A percentile compares a stretch with the other conserved stretches of the same genome.
These are phyloP conservation scores for Aurifilum marmelostoma DNA, from an alignment of 2,329 filamentous ascomycete species.

Conservation along the genomic window DNA sequence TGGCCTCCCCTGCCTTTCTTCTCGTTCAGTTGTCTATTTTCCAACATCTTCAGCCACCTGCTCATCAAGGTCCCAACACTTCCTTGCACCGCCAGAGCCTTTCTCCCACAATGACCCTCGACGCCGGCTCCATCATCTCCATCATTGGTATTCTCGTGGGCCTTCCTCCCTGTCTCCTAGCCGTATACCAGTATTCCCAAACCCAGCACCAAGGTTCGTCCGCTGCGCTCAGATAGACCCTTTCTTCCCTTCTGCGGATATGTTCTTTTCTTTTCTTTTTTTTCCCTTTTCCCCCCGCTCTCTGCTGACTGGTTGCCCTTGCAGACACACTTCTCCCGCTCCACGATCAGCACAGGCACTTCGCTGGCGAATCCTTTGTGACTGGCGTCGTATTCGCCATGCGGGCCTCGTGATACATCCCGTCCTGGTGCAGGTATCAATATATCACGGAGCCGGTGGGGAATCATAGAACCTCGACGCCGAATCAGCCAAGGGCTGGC, in stretches of 20 bases:
- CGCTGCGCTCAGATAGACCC: neutral
- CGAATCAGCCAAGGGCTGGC: too few species aligned
- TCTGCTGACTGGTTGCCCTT: neutral
- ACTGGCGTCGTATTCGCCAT: neutral
- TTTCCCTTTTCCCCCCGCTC: neutral
- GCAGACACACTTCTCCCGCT: neutral
- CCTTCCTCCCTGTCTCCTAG: neutral
- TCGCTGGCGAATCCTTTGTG: neutral
- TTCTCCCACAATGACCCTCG: neutral
- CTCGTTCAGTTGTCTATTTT: too few species aligned
- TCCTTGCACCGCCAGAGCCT: neutral
- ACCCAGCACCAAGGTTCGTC: neutral
- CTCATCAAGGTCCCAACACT: neutral
- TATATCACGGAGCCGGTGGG: neutral
- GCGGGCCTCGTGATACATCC: neutral
- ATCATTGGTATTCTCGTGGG: neutral
- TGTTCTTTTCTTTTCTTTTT: neutral
- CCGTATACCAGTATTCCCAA: neutral
- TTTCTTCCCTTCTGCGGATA: neutral
- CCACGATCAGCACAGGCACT: neutral
- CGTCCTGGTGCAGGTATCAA: neutral
- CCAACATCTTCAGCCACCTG: neutral
- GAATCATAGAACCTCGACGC: neutral
- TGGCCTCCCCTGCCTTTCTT: too few species aligned
- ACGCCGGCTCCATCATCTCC: neutral